Evolutionary conservation across 2,329 filamentous ascomycete genomes (phyloP), one percentile per base, ranked within the genome.

Genomic region (Aspergillus puulaauensis): DNA sequence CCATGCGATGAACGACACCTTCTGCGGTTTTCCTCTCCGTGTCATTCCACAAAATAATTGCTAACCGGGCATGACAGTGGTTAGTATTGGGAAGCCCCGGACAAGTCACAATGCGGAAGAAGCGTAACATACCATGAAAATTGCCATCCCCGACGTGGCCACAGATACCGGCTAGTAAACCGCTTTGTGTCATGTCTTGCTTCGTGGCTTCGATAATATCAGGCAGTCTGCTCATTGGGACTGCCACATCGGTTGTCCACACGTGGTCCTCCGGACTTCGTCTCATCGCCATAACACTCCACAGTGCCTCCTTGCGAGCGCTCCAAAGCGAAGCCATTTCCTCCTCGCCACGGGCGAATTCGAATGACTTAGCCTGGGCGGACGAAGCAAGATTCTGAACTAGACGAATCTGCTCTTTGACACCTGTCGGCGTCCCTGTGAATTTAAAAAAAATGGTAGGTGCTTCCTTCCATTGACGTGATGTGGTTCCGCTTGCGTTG

Each of bases 191-290:
- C 45, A 90, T 86, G 62, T 89, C 83, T 21, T 83, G 76, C 67
- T 90, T 89, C 1, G 87, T 90, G 49, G 84, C 79, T 61, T 89
- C 86, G 49, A 93, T 90, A 54, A 92, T 88, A 63, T 89, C 85
- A 1, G 89, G 85, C 60, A 93, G 75, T 40, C 81, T 79, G 15
- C 86, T 90, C 48, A 93, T 85, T 0, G 90, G 90, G 0, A 93
- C 90, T 0, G 90, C 90, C 19, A 93, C 90, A 69, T 93, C 90
- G 0, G 90, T 93, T 0, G 89, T 90, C 89, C 89, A 92, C 24
- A 91, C 83, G 47, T 81, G 83, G 64, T 88, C 83, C 2, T 81
- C 80, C 0, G 82, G 80, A 23, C 83, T 77, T 49, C 84, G 79
- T 58, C 81, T 82, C 73, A 87, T 83, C 0, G 87, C 86, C 73